Conservation (phyloP, 352 stramenopile genomes). For the Globisporangium cylindrosporum region DNA sequence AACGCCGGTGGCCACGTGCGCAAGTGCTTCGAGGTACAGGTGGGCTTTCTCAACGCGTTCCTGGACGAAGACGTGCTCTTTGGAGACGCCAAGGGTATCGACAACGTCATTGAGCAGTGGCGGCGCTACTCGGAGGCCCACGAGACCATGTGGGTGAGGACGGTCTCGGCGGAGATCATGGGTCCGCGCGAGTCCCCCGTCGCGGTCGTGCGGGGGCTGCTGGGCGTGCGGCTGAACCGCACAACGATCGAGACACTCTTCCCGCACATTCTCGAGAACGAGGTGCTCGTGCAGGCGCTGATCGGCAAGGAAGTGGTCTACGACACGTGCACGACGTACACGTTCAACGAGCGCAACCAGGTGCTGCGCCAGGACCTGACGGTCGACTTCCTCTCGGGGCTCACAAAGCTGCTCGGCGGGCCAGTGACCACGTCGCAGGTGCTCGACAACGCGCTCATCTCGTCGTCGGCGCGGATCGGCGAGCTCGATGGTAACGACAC, state of each 20-base stretch:
- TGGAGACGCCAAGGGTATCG: slow-evolving; percentile 33
- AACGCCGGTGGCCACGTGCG: slow-evolving; percentile 28
- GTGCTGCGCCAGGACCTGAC: slow-evolving; percentile 50
- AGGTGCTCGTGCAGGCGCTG: slow-evolving; percentile 53
- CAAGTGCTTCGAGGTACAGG: slow-evolving; percentile 53
- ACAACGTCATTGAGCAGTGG: slow-evolving; percentile 56
- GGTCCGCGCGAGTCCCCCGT: slow-evolving; percentile 46
- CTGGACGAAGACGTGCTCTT: slow-evolving; percentile 43
- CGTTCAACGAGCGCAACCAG: slow-evolving; percentile 49
- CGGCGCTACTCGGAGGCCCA: slow-evolving; percentile 60
- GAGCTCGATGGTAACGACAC: slow-evolving; percentile 7
- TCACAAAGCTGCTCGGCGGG: slow-evolving; percentile 34
- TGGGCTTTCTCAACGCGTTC: slow-evolving; percentile 48
- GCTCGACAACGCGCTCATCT: slow-evolving; percentile 36
- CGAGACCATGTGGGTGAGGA: slow-evolving; percentile 32
- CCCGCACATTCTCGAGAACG: slow-evolving; percentile 52
- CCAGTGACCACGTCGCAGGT: slow-evolving; percentile 26
- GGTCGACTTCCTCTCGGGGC: slow-evolving; percentile 54
- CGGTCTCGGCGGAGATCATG: slow-evolving; percentile 36
- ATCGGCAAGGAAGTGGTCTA: slow-evolving; percentile 53
- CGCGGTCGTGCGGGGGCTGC: slow-evolving; percentile 36
- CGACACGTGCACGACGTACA: slow-evolving; percentile 48
- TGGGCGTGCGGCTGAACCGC: slow-evolving; percentile 50
- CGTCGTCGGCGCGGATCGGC: slow-evolving; percentile 21
- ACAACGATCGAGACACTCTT: slow-evolving; percentile 65